These are phyloP conservation scores for Acarospora socialis DNA, from an alignment of 2,329 filamentous ascomycete genomes.

Conservation along the genomic window DNA sequence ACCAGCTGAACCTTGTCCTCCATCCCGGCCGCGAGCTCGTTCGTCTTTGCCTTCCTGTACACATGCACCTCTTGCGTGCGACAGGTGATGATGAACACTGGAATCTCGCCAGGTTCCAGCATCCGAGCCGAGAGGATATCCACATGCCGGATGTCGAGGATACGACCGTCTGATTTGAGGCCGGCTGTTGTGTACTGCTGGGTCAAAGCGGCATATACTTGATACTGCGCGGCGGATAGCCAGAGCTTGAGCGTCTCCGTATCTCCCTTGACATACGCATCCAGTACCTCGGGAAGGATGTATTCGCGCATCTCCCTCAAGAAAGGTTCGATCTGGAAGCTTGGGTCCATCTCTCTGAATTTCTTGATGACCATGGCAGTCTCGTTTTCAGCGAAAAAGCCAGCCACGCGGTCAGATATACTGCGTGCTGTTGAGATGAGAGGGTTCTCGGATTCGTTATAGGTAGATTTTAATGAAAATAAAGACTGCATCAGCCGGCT, in stretches of 20 bases:
- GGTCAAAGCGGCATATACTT: slow-evolving; percentile 90
- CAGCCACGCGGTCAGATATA: slow-evolving; percentile 82
- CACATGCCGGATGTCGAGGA: slow-evolving; percentile 87
- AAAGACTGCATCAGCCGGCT: slow-evolving; percentile 79
- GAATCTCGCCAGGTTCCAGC: slow-evolving; percentile 39
- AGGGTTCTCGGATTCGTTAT: slow-evolving; percentile 95
- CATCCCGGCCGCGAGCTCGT: slow-evolving; percentile 86
- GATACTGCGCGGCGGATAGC: slow-evolving; percentile 92
- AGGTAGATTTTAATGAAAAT: slow-evolving; percentile 72
- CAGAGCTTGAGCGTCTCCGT: slow-evolving; percentile 80
- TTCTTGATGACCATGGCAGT: slow-evolving; percentile 96
- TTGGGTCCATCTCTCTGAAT: slow-evolving; percentile 88
- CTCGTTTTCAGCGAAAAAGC: slow-evolving; percentile 98
- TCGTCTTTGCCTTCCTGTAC: slow-evolving; percentile 81
- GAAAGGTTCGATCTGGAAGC: slow-evolving; percentile 90
- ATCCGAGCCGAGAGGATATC: slow-evolving; percentile 46
- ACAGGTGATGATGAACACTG: slow-evolving; percentile 94
- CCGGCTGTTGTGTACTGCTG: slow-evolving; percentile 91
- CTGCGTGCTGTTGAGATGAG: slow-evolving; percentile 83
- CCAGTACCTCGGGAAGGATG: slow-evolving; percentile 90
- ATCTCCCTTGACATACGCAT: slow-evolving; percentile 96
- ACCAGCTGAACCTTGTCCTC: slow-evolving; percentile 98
- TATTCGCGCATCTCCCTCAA: slow-evolving; percentile 92
- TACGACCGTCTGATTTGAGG: slow-evolving; percentile 85
- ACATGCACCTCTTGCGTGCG: slow-evolving; percentile 96